Conservation (phyloP, 2,329 filamentous ascomycete genomes). For the Fusarium guadeloupense region DNA sequence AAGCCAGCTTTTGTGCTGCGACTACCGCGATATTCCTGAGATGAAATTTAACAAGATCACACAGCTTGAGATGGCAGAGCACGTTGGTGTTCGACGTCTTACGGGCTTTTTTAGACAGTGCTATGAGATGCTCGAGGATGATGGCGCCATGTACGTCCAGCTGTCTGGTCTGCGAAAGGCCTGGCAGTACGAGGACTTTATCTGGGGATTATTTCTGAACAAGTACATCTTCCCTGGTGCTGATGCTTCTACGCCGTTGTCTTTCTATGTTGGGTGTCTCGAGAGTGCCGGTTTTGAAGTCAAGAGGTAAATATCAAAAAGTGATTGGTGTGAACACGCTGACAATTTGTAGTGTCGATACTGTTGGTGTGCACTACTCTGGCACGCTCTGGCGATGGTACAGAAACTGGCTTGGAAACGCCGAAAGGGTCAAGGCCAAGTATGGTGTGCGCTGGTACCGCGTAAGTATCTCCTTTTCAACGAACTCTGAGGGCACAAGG, state of each 20-base stretch:
- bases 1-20: conserved; percentile 88
- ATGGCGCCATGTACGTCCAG: conserved; percentile 93
- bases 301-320: conserved; percentile 61
- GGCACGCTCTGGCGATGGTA: conserved; percentile 97
- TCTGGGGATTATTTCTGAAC: conserved; percentile 98
- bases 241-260: conserved; percentile 89
- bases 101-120: conserved; percentile 81
- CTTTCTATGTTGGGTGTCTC: conserved; percentile 81
- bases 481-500: accelerated
- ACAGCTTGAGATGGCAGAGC: conserved; percentile 96
- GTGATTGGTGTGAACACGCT: not conserved
- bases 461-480: conserved; percentile 59
- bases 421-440: conserved; percentile 88
- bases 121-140: conserved; percentile 92
- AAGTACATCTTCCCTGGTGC: conserved; percentile 97
- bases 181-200: conserved; percentile 96
- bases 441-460: conserved; percentile 93
- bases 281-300: conserved; percentile 75
- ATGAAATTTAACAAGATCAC: conserved; percentile 94
- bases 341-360: conserved; percentile 68
- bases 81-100: conserved; percentile 90
- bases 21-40: conserved; percentile 90
- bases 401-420: conserved; percentile 94
- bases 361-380: conserved; percentile 92
- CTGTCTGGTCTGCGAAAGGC: conserved; percentile 88